Evolutionary conservation across 2,329 filamentous ascomycete species (phyloP), one percentile per base, ranked within the genome.

Genomic region (Monosporascus sp.): DNA sequence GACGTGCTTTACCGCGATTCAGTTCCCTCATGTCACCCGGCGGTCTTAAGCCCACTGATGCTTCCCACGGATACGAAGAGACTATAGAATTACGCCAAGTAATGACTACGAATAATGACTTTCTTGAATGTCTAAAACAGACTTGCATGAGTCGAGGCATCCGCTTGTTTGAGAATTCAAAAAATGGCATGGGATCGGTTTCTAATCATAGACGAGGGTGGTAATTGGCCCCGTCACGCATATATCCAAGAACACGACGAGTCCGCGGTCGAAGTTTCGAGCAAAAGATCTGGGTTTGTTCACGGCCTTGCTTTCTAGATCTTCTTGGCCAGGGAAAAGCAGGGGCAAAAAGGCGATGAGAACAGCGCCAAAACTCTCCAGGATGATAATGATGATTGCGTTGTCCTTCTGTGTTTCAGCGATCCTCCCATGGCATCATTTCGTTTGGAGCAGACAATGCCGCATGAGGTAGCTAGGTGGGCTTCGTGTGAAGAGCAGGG

Each of bases 21-120:
- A 18, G 11, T 46, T 27, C 14, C n/a, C n/a, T 27, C 11, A 8
- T 27, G 15, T 11, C 22, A 17, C 24, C 24, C 24, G 11, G 43
- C 15, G 25, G 11, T 5, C 20, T 46, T n/a, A 15, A 24, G 2
- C 43, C 43, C 25, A 20, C 31, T n/a, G 43, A 46, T 31, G 15
- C 24, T 46, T 46, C 22, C 50, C 46, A 52, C 48, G 51, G 58
- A 60, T 52, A 60, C 55, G 60, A 55, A 54, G 44, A 57, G 52
- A 53, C 52, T 62, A 65, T 65, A 65, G 63, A 65, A 58, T 62
- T 54, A 63, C 56, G 63, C 54, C 60, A 60, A 50, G 61, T 63
- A 60, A 67, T 57, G 64, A 64, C 60, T 52, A 67, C 59, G 64
- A 66, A 58, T 65, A 54, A 66, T 60, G 64, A 66, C 52, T 56